Percentiles rank a stretch among this genome's conserved stretches.
phyloP scores from a whole-genome alignment of 2,329 filamentous ascomycete genomes.

The Colletotrichum liriopes region DNA sequence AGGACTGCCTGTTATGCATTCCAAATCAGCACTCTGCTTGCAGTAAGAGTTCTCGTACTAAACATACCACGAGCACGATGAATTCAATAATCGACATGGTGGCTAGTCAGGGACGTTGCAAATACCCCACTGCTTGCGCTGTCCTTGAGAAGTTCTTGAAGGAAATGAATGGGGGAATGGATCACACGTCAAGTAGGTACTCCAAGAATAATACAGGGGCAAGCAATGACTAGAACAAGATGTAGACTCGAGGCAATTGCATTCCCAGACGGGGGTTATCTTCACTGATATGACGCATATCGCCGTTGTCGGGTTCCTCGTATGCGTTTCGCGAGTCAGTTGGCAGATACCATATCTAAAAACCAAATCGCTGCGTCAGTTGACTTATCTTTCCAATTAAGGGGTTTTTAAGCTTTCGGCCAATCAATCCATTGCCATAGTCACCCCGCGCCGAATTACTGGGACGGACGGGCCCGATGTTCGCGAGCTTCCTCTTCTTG shows the following conservation, averaged over 20 bases:
- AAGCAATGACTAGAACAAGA: neutral
- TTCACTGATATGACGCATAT: conserved; percentile 25
- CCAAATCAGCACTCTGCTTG: conserved; percentile 2
- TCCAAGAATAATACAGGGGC: neutral
- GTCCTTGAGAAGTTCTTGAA: neutral
- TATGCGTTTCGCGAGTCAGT: conserved; percentile 33
- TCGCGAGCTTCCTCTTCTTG: conserved; percentile 2
- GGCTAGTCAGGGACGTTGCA: conserved; percentile 8
- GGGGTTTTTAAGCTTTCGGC: conserved; percentile 9
- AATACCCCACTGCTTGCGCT: neutral
- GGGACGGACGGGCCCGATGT: conserved; percentile 11
- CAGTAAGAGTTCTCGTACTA: neutral
- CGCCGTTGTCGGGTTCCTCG: conserved; percentile 17
- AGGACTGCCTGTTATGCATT: conserved; percentile 15
- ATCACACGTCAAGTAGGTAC: neutral
- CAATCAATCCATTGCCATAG: neutral
- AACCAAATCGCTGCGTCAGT: neutral
- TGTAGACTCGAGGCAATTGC: neutral
- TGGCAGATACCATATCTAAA: conserved; percentile 11
- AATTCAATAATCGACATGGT: conserved; percentile 24
- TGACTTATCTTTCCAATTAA: conserved; percentile 24
- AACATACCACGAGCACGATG: conserved; percentile 23
- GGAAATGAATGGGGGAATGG: neutral
- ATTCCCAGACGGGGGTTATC: neutral
- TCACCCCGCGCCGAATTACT: conserved; percentile 6